Evolutionary conservation across 2,329 filamentous ascomycete species (phyloP).

Genomic region (Colletotrichum lindemuthianum): DNA sequence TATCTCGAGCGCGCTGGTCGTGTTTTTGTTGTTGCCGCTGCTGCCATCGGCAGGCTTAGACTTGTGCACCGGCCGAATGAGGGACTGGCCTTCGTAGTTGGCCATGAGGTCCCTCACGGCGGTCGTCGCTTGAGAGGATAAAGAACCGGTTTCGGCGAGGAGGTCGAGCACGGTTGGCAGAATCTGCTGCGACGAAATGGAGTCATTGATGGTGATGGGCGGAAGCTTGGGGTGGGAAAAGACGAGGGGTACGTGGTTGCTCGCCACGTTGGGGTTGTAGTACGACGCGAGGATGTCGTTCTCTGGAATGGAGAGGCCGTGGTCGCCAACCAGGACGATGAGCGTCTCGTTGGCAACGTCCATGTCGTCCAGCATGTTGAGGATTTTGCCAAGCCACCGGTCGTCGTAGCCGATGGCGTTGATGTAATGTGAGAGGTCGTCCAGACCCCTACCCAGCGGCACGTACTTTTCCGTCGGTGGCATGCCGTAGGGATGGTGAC

Average conservation of each 20-base stretch:
- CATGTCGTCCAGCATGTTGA: constrained; percentile 52
- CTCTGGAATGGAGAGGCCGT: constrained; percentile 53
- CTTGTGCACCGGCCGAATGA: constrained; percentile 52
- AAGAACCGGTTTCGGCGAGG: constrained; percentile 50
- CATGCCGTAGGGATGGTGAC: constrained; percentile 48
- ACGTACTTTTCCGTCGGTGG: constrained; percentile 20
- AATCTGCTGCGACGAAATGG: constrained; percentile 54
- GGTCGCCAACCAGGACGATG: constrained; percentile 57
- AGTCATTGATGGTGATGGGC: constrained; percentile 49
- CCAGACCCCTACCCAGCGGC: constrained; percentile 20
- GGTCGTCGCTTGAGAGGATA: constrained; percentile 44
- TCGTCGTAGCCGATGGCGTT: constrained; percentile 53
- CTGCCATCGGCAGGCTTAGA: not conserved
- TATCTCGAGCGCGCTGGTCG: constrained; percentile 44
- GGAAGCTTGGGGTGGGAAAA: constrained; percentile 56
- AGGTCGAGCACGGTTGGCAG: constrained; percentile 57
- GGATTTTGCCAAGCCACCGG: constrained; percentile 49
- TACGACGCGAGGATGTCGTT: constrained; percentile 52
- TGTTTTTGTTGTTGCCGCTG: no score
- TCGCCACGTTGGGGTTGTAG: constrained; percentile 55
- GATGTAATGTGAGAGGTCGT: constrained; percentile 51
- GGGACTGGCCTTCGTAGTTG: constrained; percentile 57
- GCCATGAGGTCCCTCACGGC: constrained; percentile 52
- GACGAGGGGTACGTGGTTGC: constrained; percentile 54
- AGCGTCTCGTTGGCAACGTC: constrained; percentile 56